Conservation (phyloP, 305 asterid genomes). For the Fraxinus latifolia region DNA sequence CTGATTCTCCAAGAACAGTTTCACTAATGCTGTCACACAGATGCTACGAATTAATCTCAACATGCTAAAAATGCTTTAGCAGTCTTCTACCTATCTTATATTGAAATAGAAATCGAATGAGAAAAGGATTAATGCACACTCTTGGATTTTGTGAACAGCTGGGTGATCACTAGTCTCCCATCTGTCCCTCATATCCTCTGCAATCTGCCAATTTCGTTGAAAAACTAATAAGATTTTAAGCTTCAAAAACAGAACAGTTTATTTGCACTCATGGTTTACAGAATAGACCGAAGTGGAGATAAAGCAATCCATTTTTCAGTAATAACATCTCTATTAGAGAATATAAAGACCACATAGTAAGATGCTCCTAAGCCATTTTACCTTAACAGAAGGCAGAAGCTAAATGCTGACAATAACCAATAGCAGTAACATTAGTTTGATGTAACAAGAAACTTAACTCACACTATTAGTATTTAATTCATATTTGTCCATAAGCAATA, state of each 20-base stretch:
- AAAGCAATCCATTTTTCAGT: not conserved
- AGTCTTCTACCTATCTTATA: not conserved
- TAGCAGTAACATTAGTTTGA: not conserved
- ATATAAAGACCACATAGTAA: not conserved
- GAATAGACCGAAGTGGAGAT: not conserved
- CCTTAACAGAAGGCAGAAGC: not conserved
- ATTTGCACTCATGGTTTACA: not conserved
- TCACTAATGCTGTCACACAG: constrained; percentile 66
- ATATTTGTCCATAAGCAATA: not conserved
- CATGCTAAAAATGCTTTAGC: constrained; percentile 9
- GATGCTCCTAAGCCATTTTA: not conserved
- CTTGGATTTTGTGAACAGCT: constrained; percentile 88
- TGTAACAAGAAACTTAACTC: not conserved
- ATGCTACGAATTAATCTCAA: constrained; percentile 16
- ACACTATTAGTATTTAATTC: not conserved
- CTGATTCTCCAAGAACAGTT: constrained; percentile 90
- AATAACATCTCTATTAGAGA: not conserved
- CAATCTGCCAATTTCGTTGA: constrained; percentile 51
- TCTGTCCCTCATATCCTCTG: constrained; percentile 85
- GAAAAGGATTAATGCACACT: constrained; percentile 41
- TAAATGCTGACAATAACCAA: not conserved
- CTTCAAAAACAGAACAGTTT: not conserved
- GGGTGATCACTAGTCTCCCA: constrained; percentile 98
- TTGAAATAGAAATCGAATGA: constrained; percentile 5
- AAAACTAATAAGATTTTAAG: not conserved